phyloP scores from a whole-genome alignment of 768 basidiomycete genomes.

The Leccinum imitatum region DNA sequence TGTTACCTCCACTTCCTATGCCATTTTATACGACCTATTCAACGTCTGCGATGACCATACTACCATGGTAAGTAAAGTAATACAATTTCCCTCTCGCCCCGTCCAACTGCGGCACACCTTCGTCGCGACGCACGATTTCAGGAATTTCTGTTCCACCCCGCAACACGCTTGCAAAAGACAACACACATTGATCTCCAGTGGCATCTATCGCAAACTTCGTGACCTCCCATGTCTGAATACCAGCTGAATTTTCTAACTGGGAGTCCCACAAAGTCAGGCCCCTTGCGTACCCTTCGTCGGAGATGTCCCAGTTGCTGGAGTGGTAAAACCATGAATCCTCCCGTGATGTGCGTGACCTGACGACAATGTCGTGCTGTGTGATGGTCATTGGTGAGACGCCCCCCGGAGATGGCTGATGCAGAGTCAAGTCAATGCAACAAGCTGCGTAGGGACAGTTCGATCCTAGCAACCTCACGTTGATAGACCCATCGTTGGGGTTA shows the following conservation, averaged over 20 bases:
- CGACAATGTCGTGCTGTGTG: neutral
- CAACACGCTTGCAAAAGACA: no score
- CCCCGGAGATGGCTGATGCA: neutral
- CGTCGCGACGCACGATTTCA: no score
- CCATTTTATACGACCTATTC: no score
- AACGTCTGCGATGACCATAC: no score
- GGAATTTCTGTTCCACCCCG: no score
- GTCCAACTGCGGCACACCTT: no score
- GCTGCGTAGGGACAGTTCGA: neutral
- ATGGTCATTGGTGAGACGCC: neutral
- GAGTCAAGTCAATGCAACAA: neutral
- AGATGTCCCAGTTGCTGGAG: neutral
- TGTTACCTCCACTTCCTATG: no score
- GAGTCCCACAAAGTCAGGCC: neutral
- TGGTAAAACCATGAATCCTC: neutral
- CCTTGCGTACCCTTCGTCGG: neutral
- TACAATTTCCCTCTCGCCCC: no score
- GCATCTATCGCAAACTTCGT: neutral
- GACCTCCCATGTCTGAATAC: neutral
- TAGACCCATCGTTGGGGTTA: neutral
- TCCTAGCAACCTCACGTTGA: neutral
- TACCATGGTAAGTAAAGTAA: no score
- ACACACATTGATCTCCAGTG: neutral
- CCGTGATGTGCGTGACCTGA: neutral
- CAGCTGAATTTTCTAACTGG: neutral